phyloP scores from a whole-genome alignment of 306 rosid species.

The Glycine soja region DNA sequence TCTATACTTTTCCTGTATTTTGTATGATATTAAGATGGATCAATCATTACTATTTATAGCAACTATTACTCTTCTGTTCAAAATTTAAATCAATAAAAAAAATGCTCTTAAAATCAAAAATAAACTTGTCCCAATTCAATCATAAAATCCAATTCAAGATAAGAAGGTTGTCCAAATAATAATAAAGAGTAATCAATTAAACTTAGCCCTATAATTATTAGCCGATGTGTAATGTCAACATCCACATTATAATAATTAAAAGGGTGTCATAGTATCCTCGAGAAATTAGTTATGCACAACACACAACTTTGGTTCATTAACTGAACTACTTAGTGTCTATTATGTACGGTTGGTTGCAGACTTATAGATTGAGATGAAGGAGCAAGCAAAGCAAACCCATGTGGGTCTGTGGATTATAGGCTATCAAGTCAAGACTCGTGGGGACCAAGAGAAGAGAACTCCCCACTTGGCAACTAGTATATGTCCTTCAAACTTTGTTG shows the following conservation, averaged over 20 bases:
- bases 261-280: background rate
- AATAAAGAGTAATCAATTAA: background rate
- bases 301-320: conserved; percentile 10
- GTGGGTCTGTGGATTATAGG: conserved; percentile 15
- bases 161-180: background rate
- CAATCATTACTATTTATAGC: background rate
- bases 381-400: conserved; percentile 32
- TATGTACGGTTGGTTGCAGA: background rate
- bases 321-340: background rate
- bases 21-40: background rate
- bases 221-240: background rate
- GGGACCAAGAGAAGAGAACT: conserved; percentile 1
- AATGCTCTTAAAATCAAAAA: background rate
- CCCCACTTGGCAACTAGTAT: conserved; percentile 8
- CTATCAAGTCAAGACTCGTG: background rate
- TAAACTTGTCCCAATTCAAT: background rate
- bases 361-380: conserved; percentile 31
- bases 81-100: background rate
- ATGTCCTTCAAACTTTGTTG: background rate
- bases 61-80: background rate
- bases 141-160: background rate
- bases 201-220: background rate
- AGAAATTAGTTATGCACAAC: background rate
- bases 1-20: background rate
- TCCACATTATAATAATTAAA: background rate